These are phyloP conservation scores for Tanacetum coccineum DNA, from an alignment of 129 eudicot species.

Conservation along the genomic window DNA sequence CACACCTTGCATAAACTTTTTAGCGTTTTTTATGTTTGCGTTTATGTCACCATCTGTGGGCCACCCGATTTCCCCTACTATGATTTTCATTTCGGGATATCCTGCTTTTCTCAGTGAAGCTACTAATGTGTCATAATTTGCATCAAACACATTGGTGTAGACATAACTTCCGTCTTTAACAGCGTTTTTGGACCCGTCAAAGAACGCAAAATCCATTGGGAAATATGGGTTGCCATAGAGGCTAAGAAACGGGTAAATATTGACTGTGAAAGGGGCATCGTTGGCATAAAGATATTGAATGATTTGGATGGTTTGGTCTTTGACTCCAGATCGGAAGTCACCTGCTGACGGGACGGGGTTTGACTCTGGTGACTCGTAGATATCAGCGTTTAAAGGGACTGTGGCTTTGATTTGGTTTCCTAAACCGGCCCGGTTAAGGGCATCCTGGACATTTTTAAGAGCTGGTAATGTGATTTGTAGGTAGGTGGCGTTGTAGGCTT, in stretches of 20 bases:
- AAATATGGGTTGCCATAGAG: slow-evolving; percentile 60
- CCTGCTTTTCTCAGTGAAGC: slow-evolving; percentile 74
- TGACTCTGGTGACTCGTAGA: slow-evolving; percentile 71
- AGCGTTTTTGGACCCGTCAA: slow-evolving; percentile 59
- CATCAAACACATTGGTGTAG: slow-evolving; percentile 84
- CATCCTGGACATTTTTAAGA: slow-evolving; percentile 66
- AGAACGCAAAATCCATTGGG: slow-evolving; percentile 76
- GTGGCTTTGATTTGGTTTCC: slow-evolving; percentile 78
- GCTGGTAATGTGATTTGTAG: slow-evolving; percentile 69
- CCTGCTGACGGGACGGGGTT: slow-evolving; percentile 94
- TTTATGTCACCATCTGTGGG: slow-evolving; percentile 79
- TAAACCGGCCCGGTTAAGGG: slow-evolving; percentile 57
- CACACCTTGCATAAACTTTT: slow-evolving; percentile 67
- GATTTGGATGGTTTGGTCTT: slow-evolving; percentile 56
- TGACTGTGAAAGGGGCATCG: slow-evolving; percentile 82
- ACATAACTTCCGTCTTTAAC: slow-evolving; percentile 45
- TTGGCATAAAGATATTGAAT: slow-evolving; percentile 54
- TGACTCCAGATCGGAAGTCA: slow-evolving; percentile 70
- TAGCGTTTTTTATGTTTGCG: slow-evolving; percentile 58
- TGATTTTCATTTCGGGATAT: slow-evolving; percentile 67
- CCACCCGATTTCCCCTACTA: slow-evolving; percentile 94
- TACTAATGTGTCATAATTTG: slow-evolving; percentile 77
- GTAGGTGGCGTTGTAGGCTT: slow-evolving; percentile 62
- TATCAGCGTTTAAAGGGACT: slow-evolving; percentile 85
- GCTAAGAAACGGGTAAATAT: slow-evolving; percentile 84